These are phyloP conservation scores for Elsinoe necatrix DNA, from an alignment of 2,329 filamentous ascomycete genomes.

Conservation along the genomic window DNA sequence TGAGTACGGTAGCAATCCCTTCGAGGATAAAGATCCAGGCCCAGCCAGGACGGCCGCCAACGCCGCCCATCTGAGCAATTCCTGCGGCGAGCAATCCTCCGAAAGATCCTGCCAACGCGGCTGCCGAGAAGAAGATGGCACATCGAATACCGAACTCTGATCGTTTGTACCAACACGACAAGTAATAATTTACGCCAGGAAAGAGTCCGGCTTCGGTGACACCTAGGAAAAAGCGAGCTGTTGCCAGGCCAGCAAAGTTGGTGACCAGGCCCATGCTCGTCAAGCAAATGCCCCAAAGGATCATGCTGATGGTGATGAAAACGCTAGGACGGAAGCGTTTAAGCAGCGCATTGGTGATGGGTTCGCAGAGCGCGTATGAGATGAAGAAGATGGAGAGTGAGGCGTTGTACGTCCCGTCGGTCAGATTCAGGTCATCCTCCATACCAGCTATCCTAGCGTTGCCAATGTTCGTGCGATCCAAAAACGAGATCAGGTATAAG, in stretches of 20 bases:
- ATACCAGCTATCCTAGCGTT: slow-evolving; percentile 57
- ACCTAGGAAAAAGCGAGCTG: slow-evolving; percentile 27
- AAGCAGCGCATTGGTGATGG: slow-evolving; percentile 68
- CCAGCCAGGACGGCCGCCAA: slow-evolving; percentile 39
- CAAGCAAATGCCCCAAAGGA: slow-evolving; percentile 61
- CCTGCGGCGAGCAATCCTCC: slow-evolving; percentile 65
- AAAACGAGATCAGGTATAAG: slow-evolving; percentile 65
- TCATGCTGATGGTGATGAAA: slow-evolving; percentile 78
- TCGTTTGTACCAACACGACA: slow-evolving; percentile 76
- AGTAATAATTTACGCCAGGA: slow-evolving; percentile 69
- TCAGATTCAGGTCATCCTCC: slow-evolving; percentile 53
- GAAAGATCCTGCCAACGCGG: slow-evolving; percentile 69
- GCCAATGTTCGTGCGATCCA: slow-evolving; percentile 66
- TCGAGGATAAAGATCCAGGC: slow-evolving; percentile 43
- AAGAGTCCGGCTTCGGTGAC: slow-evolving; percentile 38
- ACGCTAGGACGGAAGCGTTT: slow-evolving; percentile 67
- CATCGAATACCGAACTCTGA: slow-evolving; percentile 72
- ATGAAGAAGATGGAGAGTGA: slow-evolving; percentile 78
- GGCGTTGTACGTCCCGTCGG: slow-evolving; percentile 59
- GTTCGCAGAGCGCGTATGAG: slow-evolving; percentile 72
- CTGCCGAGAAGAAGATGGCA: slow-evolving; percentile 76
- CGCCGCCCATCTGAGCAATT: slow-evolving; percentile 60
- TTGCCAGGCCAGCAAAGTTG: slow-evolving; percentile 25
- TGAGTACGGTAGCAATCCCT: slow-evolving; percentile 59
- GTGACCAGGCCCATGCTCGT: slow-evolving; percentile 35